Percentiles rank a stretch among this genome's conserved stretches.
These are phyloP conservation scores for Talaromyces funiculosus DNA, from an alignment of 2,329 filamentous ascomycete genomes.

Conservation along the genomic window DNA sequence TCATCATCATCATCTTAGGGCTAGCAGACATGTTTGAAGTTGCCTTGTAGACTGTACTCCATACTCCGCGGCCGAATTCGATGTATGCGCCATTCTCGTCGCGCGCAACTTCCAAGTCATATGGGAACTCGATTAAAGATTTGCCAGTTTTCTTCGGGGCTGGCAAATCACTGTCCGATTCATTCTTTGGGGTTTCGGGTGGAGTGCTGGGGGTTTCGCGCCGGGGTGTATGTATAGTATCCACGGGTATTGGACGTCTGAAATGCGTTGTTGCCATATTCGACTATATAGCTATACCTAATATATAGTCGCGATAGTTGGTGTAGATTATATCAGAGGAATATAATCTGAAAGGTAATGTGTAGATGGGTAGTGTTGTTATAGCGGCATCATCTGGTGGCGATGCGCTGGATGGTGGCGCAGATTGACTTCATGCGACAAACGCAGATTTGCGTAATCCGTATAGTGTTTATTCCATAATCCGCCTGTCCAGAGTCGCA, in stretches of 20 bases:
- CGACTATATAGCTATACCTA: not conserved
- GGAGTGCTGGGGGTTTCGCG: slow-evolving; percentile 5
- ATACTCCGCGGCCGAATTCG: slow-evolving; percentile 42
- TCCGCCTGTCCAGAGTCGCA: not conserved
- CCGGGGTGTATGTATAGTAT: not conserved
- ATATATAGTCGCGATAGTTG: not conserved
- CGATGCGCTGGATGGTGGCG: not conserved
- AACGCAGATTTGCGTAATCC: not conserved
- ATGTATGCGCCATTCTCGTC: slow-evolving; percentile 24
- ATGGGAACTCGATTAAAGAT: slow-evolving; percentile 25
- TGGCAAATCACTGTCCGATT: not conserved
- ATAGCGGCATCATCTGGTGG: not conserved
- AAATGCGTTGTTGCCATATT: slow-evolving; percentile 6
- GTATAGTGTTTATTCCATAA: not conserved
- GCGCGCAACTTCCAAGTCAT: slow-evolving; percentile 29
- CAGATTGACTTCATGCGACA: slow-evolving; percentile 3
- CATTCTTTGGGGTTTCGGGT: slow-evolving; percentile 2
- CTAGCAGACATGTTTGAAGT: slow-evolving; percentile 19
- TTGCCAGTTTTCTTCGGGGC: not conserved
- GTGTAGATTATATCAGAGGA: not conserved
- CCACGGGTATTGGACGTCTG: not conserved
- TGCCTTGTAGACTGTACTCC: slow-evolving; percentile 45
- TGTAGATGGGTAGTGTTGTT: not conserved
- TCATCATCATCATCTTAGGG: not conserved
- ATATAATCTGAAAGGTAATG: not conserved